Conservation (phyloP, 169 alveolate species). For the Cryptosporidium ryanae region DNA sequence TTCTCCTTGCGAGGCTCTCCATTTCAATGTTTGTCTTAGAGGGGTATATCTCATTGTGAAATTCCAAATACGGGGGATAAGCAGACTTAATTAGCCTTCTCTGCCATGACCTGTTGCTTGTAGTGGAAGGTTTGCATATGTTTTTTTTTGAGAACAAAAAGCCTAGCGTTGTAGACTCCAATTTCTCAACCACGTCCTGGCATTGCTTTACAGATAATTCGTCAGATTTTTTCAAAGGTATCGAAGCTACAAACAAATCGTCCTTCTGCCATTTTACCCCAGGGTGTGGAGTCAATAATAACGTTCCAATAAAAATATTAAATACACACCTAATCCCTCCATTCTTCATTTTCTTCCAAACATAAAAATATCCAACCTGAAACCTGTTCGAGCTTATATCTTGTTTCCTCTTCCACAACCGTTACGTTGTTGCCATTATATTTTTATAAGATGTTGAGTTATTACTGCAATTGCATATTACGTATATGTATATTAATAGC, state of each 20-base stretch:
- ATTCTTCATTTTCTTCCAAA: too few relatives aligned
- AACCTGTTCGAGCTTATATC: too few relatives aligned
- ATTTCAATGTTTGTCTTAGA: slow-evolving; percentile 20
- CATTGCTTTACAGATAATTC: slow-evolving; percentile 45
- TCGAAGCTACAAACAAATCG: slow-evolving; percentile 7
- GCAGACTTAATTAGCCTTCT: slow-evolving; percentile 39
- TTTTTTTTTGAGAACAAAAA: slow-evolving; percentile 19
- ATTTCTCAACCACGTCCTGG: not conserved
- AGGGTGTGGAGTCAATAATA: not conserved
- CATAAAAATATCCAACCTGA: too few relatives aligned
- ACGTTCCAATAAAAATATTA: too few relatives aligned
- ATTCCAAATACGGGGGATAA: slow-evolving; percentile 53
- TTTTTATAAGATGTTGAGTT: too few relatives aligned
- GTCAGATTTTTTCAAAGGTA: slow-evolving; percentile 14
- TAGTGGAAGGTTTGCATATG: not conserved
- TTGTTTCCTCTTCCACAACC: too few relatives aligned
- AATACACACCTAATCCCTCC: too few relatives aligned
- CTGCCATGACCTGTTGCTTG: slow-evolving; percentile 27
- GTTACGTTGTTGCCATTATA: too few relatives aligned
- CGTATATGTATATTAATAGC: too few relatives aligned
- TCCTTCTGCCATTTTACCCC: not conserved
- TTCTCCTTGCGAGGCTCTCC: not conserved
- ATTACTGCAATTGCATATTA: too few relatives aligned
- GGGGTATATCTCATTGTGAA: slow-evolving; percentile 38
- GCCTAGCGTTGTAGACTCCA: slow-evolving; percentile 18